Evolutionary conservation across 2,329 filamentous ascomycete genomes (phyloP).

Genomic region (Monosporascus sp.): DNA sequence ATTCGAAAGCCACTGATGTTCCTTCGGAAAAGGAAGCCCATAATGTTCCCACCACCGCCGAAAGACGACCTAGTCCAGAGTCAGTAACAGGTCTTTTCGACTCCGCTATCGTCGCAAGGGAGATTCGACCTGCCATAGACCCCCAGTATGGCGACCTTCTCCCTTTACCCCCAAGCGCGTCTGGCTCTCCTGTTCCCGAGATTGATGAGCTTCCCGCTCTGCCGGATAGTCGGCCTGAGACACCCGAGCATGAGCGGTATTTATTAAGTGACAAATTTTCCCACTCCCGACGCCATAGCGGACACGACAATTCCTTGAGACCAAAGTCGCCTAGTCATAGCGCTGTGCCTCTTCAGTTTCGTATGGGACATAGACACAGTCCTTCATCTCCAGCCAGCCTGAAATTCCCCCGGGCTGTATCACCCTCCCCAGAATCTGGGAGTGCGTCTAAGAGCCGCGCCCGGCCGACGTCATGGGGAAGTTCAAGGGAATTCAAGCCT

Average conservation of each 20-base stretch:
- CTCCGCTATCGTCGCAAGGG: slow-evolving; percentile 52
- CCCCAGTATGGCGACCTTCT: slow-evolving; percentile 61
- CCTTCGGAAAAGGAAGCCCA: slow-evolving; percentile 32
- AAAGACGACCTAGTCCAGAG: slow-evolving; percentile 13
- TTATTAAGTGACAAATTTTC: slow-evolving; percentile 33
- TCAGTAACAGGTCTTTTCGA: slow-evolving; percentile 39
- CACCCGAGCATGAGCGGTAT: slow-evolving; percentile 41
- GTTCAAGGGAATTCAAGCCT: slow-evolving; percentile 67
- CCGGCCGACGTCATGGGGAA: slow-evolving; percentile 58
- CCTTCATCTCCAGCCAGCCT: slow-evolving; percentile 31
- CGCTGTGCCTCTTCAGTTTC: slow-evolving; percentile 51
- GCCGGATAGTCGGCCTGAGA: slow-evolving; percentile 56
- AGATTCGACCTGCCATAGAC: slow-evolving; percentile 61
- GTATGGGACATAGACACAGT: slow-evolving; percentile 38
- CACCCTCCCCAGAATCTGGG: slow-evolving; percentile 27
- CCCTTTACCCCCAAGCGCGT: slow-evolving; percentile 56
- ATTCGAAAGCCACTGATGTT: slow-evolving; percentile 41
- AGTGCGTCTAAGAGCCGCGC: slow-evolving; percentile 32
- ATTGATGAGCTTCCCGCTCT: slow-evolving; percentile 43
- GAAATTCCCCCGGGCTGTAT: slow-evolving; percentile 29
- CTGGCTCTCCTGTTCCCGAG: slow-evolving; percentile 39
- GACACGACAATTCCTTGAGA: slow-evolving; percentile 40
- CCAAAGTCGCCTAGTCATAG: slow-evolving; percentile 50
- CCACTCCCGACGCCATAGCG: slow-evolving; percentile 45
- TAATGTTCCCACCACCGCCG: slow-evolving; percentile 14